Percentiles rank a stretch among this genome's conserved stretches.
phyloP scores from a whole-genome alignment of 1,139 yeast genomes.

The Yamadazyma spencermartinsiae region DNA sequence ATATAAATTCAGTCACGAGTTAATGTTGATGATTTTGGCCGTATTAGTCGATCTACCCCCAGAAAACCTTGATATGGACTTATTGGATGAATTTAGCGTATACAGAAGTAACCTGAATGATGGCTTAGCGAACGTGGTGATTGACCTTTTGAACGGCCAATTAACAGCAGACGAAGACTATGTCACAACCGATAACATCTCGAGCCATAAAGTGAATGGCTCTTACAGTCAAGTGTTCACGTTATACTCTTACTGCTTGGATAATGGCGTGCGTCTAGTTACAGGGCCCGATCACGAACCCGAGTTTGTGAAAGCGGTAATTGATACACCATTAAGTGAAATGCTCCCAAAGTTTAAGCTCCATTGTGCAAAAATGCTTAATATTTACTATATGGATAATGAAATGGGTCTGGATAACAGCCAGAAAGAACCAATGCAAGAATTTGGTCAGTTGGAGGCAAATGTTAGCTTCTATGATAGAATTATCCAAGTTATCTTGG shows the following conservation, averaged over 20 bases:
- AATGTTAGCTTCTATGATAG: background rate
- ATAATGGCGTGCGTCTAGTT: background rate
- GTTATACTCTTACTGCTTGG: constrained; percentile 1
- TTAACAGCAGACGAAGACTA: background rate
- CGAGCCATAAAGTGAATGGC: background rate
- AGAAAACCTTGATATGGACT: background rate
- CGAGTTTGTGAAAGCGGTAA: background rate
- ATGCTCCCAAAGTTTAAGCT: background rate
- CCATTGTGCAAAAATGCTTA: constrained; percentile 5
- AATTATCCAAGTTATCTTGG: constrained; percentile 5
- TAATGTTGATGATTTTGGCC: background rate
- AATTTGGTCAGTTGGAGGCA: constrained; percentile 8
- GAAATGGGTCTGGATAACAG: background rate
- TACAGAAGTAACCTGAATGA: background rate
- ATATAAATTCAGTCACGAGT: background rate
- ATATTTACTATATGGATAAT: background rate
- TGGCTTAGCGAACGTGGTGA: background rate
- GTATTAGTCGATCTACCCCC: background rate
- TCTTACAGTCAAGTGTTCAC: background rate
- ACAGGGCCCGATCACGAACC: background rate
- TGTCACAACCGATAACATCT: background rate
- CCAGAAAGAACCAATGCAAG: constrained; percentile 1
- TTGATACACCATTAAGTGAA: background rate
- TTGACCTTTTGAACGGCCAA: background rate
- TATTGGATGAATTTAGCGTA: background rate